phyloP scores from a whole-genome alignment of 2,329 filamentous ascomycete genomes.

The Alternaria conjuncta region DNA sequence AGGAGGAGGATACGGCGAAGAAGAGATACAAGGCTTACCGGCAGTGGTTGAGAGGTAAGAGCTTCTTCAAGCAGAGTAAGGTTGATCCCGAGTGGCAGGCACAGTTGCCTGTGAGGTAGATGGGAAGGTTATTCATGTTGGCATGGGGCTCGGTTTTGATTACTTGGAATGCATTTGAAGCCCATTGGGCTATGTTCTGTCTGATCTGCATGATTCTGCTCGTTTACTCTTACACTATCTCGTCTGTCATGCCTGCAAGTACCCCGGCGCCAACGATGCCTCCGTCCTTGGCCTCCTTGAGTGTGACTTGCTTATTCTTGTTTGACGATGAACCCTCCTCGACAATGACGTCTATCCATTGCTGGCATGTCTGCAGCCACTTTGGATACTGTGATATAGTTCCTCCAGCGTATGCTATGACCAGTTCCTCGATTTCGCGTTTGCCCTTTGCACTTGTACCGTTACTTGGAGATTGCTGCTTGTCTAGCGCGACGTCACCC shows the following conservation, averaged over 20 bases:
- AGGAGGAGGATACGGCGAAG: slow-evolving; percentile 83
- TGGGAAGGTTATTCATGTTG: background rate
- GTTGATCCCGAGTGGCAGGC: slow-evolving; percentile 58
- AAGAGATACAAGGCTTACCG: slow-evolving; percentile 96
- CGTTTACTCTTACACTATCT: slow-evolving; percentile 24
- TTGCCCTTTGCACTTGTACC: slow-evolving; percentile 22
- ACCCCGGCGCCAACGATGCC: slow-evolving; percentile 64
- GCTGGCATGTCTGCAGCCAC: slow-evolving; percentile 73
- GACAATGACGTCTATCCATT: slow-evolving; percentile 66
- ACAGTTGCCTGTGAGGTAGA: slow-evolving; percentile 40
- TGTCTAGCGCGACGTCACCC: slow-evolving; percentile 64
- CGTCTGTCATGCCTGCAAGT: slow-evolving; percentile 55
- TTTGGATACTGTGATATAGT: slow-evolving; percentile 82
- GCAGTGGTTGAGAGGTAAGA: slow-evolving; percentile 95
- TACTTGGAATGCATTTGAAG: background rate
- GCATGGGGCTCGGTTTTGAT: background rate
- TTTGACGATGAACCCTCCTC: slow-evolving; percentile 49
- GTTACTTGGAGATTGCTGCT: slow-evolving; percentile 22
- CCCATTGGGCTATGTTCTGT: background rate
- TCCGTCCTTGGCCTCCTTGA: slow-evolving; percentile 60
- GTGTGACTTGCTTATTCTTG: slow-evolving; percentile 54
- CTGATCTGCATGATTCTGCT: background rate
- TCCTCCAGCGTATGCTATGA: slow-evolving; percentile 80
- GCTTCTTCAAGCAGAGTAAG: slow-evolving; percentile 85
- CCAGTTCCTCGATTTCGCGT: slow-evolving; percentile 62